phyloP scores from a whole-genome alignment of 1,139 yeast genomes.

The Barnettozyma hawaiiensis region DNA sequence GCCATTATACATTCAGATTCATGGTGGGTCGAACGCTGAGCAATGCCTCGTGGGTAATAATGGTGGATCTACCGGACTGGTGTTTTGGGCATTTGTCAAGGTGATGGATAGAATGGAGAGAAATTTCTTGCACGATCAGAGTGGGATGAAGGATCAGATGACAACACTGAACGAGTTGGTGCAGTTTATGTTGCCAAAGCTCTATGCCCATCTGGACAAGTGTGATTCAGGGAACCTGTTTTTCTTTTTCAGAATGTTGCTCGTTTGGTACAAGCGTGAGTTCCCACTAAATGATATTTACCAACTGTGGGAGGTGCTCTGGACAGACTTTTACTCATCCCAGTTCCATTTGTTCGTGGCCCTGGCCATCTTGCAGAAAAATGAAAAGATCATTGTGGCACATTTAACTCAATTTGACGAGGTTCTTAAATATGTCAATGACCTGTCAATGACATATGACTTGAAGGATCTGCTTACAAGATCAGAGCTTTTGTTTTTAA shows the following conservation, averaged over 20 bases:
- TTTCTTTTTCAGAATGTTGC: slow-evolving; percentile 88
- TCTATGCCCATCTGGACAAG: slow-evolving; percentile 74
- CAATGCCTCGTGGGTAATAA: slow-evolving; percentile 20
- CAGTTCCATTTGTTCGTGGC: slow-evolving; percentile 88
- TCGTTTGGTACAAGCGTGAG: slow-evolving; percentile 95
- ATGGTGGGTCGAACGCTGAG: slow-evolving; percentile 49
- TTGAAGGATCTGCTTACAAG: slow-evolving; percentile 70
- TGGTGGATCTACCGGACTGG: slow-evolving; percentile 56
- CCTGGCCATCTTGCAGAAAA: slow-evolving; percentile 79
- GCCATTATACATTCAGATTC: slow-evolving; percentile 69
- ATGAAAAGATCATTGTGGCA: slow-evolving; percentile 70
- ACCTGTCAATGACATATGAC: slow-evolving; percentile 70
- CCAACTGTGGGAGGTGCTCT: slow-evolving; percentile 82
- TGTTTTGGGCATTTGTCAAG: slow-evolving; percentile 85
- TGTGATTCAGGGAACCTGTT: slow-evolving; percentile 89
- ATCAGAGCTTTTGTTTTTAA: slow-evolving; percentile 74
- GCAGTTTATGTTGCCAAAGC: slow-evolving; percentile 81
- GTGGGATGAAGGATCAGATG: slow-evolving; percentile 91
- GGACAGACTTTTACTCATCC: slow-evolving; percentile 81
- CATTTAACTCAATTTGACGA: slow-evolving; percentile 81
- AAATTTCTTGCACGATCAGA: slow-evolving; percentile 83
- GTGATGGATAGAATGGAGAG: slow-evolving; percentile 96
- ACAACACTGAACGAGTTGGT: slow-evolving; percentile 73
- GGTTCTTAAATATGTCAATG: slow-evolving; percentile 88
- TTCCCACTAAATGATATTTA: slow-evolving; percentile 75